Evolutionary conservation across 768 basidiomycete genomes (phyloP).

Genomic region (Collybia sordida): DNA sequence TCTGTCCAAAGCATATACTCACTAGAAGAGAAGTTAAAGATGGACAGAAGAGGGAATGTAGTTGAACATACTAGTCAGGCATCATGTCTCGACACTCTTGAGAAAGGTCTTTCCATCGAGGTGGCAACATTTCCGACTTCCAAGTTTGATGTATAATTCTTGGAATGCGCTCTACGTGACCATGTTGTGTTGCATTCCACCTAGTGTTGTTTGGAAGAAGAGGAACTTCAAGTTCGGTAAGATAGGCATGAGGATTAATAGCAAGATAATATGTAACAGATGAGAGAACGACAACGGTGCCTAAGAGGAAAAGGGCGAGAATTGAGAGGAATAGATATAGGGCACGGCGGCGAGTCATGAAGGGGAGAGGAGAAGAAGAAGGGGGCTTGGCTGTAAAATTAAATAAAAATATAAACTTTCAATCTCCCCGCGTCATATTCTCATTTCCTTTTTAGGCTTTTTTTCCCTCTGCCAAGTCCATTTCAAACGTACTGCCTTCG

Average conservation of each 20-base stretch:
- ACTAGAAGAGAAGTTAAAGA: conserved; percentile 40
- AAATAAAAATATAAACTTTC: conserved; percentile 2
- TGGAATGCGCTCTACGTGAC: conserved; percentile 75
- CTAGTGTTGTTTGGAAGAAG: conserved; percentile 51
- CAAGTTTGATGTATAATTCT: conserved; percentile 98
- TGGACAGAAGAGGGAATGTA: conserved; percentile 9
- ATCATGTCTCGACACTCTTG: conserved; percentile 88
- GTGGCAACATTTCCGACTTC: conserved; percentile 87
- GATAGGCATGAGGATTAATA: conserved; percentile 76
- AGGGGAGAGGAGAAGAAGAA: conserved; percentile 11
- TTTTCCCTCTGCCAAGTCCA: no score
- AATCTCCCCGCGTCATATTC: background rate
- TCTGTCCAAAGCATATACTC: conserved; percentile 99
- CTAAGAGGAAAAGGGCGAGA: conserved; percentile 77
- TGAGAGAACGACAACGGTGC: conserved; percentile 89
- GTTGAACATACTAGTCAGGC: conserved; percentile 85
- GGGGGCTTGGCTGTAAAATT: conserved; percentile 5
- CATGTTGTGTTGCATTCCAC: conserved; percentile 64
- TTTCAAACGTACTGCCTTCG: background rate
- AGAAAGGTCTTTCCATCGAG: conserved; percentile 77
- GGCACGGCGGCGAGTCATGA: conserved; percentile 46
- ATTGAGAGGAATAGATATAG: conserved; percentile 44
- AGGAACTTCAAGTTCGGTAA: conserved; percentile 77
- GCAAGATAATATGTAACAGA: conserved; percentile 88
- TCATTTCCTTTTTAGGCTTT: background rate